Percentiles rank a stretch among this genome's conserved stretches.
Conservation (phyloP, 2,329 filamentous ascomycete genomes). For the Neurospora sp. region DNA sequence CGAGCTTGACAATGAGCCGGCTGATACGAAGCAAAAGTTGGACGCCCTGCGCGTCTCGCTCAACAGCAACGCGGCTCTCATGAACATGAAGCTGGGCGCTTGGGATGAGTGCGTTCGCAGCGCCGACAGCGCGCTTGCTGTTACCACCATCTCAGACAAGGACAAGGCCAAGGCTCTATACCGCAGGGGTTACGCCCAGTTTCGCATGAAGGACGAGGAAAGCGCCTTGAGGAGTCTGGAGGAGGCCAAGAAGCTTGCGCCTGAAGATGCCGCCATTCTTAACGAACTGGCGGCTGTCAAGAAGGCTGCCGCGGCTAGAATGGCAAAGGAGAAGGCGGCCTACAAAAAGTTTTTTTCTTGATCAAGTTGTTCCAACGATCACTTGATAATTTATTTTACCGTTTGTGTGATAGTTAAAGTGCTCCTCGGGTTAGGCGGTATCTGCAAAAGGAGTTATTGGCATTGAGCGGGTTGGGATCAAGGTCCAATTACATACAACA, state of each 20-base stretch:
- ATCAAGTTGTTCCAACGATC: constrained; percentile 26
- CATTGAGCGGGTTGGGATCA: not conserved
- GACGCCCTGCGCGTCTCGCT: constrained; percentile 71
- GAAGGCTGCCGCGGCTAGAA: constrained; percentile 60
- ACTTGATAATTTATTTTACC: not conserved
- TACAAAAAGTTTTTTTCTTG: constrained; percentile 94
- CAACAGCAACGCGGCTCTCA: constrained; percentile 79
- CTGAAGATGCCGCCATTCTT: constrained; percentile 63
- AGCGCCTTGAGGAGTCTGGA: constrained; percentile 65
- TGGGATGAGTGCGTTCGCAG: constrained; percentile 62
- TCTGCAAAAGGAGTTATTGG: not conserved
- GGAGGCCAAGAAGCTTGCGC: constrained; percentile 64
- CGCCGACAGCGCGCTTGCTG: constrained; percentile 65
- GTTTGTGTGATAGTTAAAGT: not conserved
- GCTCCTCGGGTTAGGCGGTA: not conserved
- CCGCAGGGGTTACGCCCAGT: constrained; percentile 66
- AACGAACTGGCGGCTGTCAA: constrained; percentile 73
- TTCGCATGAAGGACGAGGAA: constrained; percentile 77
- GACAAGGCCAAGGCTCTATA: constrained; percentile 88
- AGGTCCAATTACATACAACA: not conserved
- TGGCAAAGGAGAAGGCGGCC: constrained; percentile 82
- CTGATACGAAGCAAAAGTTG: constrained; percentile 57
- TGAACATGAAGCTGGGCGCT: constrained; percentile 69
- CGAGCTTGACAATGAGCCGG: constrained; percentile 60
- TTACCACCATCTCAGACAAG: constrained; percentile 53